Percentiles rank a stretch among this genome's conserved stretches.
These are phyloP conservation scores for Schizosaccharomyces japonicus DNA, from an alignment of 805 yeast genomes.

Conservation along the genomic window DNA sequence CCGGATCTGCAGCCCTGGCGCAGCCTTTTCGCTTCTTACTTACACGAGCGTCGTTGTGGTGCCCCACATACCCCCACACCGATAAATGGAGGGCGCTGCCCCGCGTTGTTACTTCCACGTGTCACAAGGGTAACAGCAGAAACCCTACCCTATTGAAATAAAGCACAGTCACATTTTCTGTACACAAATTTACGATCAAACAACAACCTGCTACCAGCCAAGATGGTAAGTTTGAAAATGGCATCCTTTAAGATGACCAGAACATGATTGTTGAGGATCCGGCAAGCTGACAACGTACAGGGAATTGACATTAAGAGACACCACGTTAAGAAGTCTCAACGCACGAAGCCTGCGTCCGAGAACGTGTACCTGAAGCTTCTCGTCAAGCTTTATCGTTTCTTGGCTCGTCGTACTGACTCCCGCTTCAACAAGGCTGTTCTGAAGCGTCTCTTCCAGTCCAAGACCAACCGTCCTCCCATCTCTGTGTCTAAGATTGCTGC, in stretches of 20 bases:
- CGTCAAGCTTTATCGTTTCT: constrained; percentile 95
- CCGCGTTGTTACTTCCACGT: no score
- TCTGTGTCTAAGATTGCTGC: constrained; percentile 77
- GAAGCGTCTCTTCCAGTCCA: constrained; percentile 84
- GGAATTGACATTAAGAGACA: constrained; percentile 63
- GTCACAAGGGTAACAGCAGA: no score
- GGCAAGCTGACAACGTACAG: not conserved
- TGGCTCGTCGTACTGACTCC: constrained; percentile 83
- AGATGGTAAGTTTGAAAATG: constrained; percentile 2
- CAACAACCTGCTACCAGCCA: not conserved
- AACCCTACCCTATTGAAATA: not conserved
- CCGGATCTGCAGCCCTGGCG: no score
- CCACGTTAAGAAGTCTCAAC: constrained; percentile 88
- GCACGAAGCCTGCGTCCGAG: constrained; percentile 98
- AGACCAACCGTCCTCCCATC: constrained; percentile 98
- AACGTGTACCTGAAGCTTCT: constrained; percentile 94
- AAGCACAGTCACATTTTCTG: not conserved
- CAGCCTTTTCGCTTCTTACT: no score
- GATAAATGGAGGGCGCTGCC: no score
- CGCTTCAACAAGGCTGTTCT: constrained; percentile 96
- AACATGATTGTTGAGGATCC: not conserved
- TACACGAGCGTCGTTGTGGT: no score
- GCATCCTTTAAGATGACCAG: not conserved
- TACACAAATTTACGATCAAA: constrained; percentile 1
- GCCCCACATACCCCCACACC: no score